Conservation (phyloP, 2,329 filamentous ascomycete species). For the Penicillium occitanis region DNA sequence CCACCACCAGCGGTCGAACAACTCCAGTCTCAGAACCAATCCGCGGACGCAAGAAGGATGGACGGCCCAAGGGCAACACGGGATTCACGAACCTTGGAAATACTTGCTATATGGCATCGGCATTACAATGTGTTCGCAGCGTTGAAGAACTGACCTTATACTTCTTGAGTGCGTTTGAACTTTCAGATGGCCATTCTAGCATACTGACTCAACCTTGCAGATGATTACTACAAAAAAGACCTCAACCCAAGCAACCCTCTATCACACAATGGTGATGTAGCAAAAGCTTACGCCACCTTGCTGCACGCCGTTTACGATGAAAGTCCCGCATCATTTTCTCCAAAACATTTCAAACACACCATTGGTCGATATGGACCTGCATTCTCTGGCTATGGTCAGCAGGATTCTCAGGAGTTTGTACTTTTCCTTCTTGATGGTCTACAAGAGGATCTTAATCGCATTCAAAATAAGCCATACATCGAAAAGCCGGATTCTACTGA, state of each 20-base stretch:
- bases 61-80: constrained; percentile 71
- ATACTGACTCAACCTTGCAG: constrained; percentile 28
- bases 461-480: constrained; percentile 94
- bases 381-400: constrained; percentile 93
- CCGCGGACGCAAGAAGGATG: constrained; percentile 66
- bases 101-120: constrained; percentile 99
- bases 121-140: constrained; percentile 88
- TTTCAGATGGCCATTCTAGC: neutral
- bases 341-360: constrained; percentile 76
- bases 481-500: constrained; percentile 98
- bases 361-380: constrained; percentile 78
- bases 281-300: constrained; percentile 76
- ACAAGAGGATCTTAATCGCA: constrained; percentile 91
- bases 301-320: constrained; percentile 77
- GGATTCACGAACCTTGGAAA: constrained; percentile 91
- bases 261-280: constrained; percentile 80
- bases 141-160: constrained; percentile 93
- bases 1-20: constrained; percentile 60
- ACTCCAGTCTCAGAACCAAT: constrained; percentile 70
- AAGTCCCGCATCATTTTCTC: constrained; percentile 67
- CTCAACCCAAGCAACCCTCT: constrained; percentile 84
- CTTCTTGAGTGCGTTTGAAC: constrained; percentile 61
- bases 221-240: constrained; percentile 71
- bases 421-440: constrained; percentile 92
- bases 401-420: constrained; percentile 96